Conservation (phyloP, 2,329 filamentous ascomycete species). For the Hortaea sp. region DNA sequence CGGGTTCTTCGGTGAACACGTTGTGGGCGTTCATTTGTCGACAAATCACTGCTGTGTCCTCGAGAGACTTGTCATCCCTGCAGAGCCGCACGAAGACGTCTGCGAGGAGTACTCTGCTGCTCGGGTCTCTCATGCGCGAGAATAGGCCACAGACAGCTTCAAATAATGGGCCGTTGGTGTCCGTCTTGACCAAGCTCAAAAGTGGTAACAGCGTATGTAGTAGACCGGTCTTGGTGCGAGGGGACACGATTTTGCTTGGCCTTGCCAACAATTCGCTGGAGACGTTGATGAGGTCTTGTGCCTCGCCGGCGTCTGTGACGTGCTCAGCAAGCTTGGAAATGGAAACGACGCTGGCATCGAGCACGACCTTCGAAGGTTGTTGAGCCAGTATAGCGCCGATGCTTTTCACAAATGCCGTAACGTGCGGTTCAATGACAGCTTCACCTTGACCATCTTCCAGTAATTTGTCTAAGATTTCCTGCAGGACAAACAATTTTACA, state of each 20-base stretch:
- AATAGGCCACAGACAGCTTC: constrained; percentile 71
- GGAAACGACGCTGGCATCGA: constrained; percentile 69
- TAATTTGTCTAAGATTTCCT: constrained; percentile 60
- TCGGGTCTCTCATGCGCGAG: constrained; percentile 76
- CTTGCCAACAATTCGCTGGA: constrained; percentile 74
- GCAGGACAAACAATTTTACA: constrained; percentile 72
- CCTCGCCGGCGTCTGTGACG: constrained; percentile 57
- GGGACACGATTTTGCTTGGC: constrained; percentile 71
- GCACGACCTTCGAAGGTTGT: constrained; percentile 58
- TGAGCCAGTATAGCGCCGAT: constrained; percentile 45
- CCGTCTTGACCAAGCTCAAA: constrained; percentile 9
- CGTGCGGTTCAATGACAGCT: constrained; percentile 53
- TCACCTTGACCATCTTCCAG: constrained; percentile 49
- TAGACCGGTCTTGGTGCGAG: constrained; percentile 71
- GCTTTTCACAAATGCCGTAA: constrained; percentile 53
- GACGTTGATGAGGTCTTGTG: constrained; percentile 68
- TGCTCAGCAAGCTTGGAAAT: constrained; percentile 67
- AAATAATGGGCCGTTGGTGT: constrained; percentile 48
- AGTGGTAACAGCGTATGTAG: constrained; percentile 74
- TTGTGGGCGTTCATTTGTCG: constrained; percentile 72
- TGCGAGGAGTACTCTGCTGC: constrained; percentile 64
- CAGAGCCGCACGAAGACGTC: constrained; percentile 64
- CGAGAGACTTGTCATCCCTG: constrained; percentile 49
- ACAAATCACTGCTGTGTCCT: constrained; percentile 60
- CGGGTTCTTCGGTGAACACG: constrained; percentile 67